These are phyloP conservation scores for Dendrocalamus latiflorus DNA, from an alignment of 202 grass and related monocot species.

Conservation along the genomic window DNA sequence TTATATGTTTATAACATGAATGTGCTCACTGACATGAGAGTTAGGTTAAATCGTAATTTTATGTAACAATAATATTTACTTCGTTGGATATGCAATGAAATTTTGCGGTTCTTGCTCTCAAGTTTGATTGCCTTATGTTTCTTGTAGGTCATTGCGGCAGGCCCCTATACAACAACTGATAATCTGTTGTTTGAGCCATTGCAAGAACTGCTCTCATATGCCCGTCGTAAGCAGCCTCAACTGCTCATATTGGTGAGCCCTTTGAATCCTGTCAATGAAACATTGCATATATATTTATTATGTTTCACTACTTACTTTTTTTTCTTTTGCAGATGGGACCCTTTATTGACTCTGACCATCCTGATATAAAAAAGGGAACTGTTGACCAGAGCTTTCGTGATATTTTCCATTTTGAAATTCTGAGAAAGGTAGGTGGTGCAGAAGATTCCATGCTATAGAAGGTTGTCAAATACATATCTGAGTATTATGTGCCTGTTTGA, in stretches of 20 bases:
- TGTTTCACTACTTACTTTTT: not conserved
- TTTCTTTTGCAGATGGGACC: conserved; percentile 69
- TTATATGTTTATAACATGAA: not conserved
- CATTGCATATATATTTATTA: conserved; percentile 6
- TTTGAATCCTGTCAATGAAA: conserved; percentile 11
- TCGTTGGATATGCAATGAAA: not conserved
- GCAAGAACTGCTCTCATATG: conserved; percentile 89
- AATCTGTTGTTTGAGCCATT: conserved; percentile 94
- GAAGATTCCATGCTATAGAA: conserved; percentile 6
- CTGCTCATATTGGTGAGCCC: conserved; percentile 75
- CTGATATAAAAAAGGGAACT: conserved; percentile 82
- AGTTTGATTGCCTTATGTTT: conserved; percentile 27
- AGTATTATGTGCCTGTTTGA: not conserved
- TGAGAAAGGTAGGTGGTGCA: conserved; percentile 55
- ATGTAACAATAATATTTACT: not conserved
- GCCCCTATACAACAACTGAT: conserved; percentile 91
- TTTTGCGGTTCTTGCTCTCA: not conserved
- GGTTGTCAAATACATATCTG: conserved; percentile 18
- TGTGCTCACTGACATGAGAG: not conserved
- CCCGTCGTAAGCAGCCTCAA: conserved; percentile 69
- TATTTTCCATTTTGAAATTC: conserved; percentile 82
- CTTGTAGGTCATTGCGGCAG: conserved; percentile 77
- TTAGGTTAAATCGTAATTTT: not conserved
- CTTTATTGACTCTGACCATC: conserved; percentile 96
- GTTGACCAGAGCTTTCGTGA: conserved; percentile 55